A percentile compares a stretch with the other conserved stretches of the same genome.
Conservation (phyloP, 2,329 filamentous ascomycete genomes). For the Aphanocladium album region DNA sequence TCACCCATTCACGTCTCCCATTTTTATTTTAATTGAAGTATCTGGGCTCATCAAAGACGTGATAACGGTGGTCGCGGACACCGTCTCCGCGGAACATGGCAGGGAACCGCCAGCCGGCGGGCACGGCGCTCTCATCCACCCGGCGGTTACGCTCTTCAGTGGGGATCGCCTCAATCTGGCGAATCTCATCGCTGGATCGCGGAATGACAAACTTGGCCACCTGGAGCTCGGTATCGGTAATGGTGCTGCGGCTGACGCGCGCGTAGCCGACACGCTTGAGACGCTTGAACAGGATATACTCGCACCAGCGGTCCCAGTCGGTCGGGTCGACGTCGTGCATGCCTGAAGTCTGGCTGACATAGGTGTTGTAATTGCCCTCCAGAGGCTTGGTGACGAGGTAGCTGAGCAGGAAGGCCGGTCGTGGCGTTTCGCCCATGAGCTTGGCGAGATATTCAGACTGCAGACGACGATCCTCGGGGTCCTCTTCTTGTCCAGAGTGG, state of each 20-base stretch:
- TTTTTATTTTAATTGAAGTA: conserved; percentile 49
- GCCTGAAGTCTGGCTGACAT: conserved; percentile 77
- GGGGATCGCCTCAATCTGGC: conserved; percentile 33
- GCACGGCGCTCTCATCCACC: conserved; percentile 67
- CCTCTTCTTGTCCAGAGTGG: conserved; percentile 97
- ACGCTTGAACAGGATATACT: conserved; percentile 95
- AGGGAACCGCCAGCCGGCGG: conserved; percentile 77
- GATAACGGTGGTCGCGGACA: conserved; percentile 84
- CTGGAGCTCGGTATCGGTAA: conserved; percentile 96
- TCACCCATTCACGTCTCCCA: background rate
- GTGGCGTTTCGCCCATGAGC: conserved; percentile 76
- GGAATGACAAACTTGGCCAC: conserved; percentile 92
- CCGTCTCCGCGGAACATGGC: conserved; percentile 77
- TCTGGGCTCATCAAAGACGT: conserved; percentile 89
- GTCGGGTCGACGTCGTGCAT: conserved; percentile 93
- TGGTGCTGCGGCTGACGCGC: conserved; percentile 78
- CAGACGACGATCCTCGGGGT: conserved; percentile 81
- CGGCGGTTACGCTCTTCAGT: conserved; percentile 52
- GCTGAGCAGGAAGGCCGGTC: conserved; percentile 79
- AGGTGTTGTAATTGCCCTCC: conserved; percentile 94
- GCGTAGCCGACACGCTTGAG: conserved; percentile 84
- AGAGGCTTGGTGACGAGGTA: conserved; percentile 90
- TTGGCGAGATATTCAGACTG: conserved; percentile 82
- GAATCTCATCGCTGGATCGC: conserved; percentile 50
- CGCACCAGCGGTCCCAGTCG: conserved; percentile 98